Percentiles rank a stretch among this genome's conserved stretches.
phyloP scores from a whole-genome alignment of 345 rosid species.

The Pugionium cornutum region DNA sequence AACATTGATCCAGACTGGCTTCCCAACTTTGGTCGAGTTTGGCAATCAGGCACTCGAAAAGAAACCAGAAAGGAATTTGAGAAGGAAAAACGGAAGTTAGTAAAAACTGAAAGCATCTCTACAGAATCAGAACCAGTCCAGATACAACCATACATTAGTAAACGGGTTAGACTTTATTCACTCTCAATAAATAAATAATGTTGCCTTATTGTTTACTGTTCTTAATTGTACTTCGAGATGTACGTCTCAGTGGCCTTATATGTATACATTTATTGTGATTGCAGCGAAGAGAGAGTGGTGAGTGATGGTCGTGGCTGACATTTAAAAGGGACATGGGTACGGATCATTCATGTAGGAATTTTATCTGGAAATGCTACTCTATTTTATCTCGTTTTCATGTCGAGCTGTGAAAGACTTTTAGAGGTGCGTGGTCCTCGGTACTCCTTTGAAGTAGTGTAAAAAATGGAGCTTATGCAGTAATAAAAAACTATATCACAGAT shows the following conservation, averaged over 20 bases:
- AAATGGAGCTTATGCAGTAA: constrained; percentile 14
- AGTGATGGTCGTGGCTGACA: constrained; percentile 37
- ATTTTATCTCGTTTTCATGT: constrained; percentile 13
- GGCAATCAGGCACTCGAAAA: constrained; percentile 90
- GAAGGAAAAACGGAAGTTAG: constrained; percentile 58
- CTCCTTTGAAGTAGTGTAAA: constrained; percentile 21
- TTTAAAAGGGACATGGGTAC: constrained; percentile 21
- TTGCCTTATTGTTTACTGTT: constrained; percentile 1
- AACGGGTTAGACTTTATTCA: constrained; percentile 47
- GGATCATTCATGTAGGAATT: constrained; percentile 12
- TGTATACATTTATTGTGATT: constrained; percentile 19
- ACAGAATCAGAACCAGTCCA: constrained; percentile 46
- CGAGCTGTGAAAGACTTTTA: constrained; percentile 5
- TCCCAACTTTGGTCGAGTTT: constrained; percentile 94
- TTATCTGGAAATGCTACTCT: constrained; percentile 17
- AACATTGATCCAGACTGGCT: constrained; percentile 70
- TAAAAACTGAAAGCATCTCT: constrained; percentile 47
- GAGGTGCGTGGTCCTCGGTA: constrained; percentile 27
- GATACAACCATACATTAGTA: constrained; percentile 72
- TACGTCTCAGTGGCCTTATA: constrained; percentile 17
- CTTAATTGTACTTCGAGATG: not conserved
- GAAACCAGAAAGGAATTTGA: constrained; percentile 91
- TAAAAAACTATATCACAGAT: not conserved
- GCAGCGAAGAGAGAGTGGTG: constrained; percentile 40
- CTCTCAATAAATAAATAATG: constrained; percentile 11